Evolutionary conservation across 1,139 yeast species (phyloP), one percentile per base, ranked within the genome.

Genomic region (Diutina mesorugosa): DNA sequence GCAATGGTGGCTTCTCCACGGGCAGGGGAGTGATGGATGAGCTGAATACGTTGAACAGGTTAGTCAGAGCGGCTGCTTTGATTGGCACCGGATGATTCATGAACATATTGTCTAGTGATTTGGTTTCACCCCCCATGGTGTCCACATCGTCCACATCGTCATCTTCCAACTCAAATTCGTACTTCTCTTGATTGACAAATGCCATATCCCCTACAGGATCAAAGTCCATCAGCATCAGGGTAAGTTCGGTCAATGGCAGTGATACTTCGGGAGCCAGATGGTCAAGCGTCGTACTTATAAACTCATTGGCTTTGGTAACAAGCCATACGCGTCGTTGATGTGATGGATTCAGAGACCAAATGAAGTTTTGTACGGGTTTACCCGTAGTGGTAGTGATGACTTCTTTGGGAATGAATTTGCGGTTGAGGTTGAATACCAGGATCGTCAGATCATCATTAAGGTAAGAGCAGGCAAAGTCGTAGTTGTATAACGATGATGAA

Each of bases 401-500:
- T 63, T 85, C 83, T 56, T 79, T 77, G 0, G 99, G 97, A 14
- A 91, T 80, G 65, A 79, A 85, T 61, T 85, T 88, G 59, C 97
- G 73, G 52, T 79, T 77, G 55, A 91, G 73, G 56, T 85, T 84
- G 80, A 90, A 93, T 2, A 90, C 77, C 50, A 87, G 83, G 6
- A 90, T 78, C 21, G 84, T 78, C 10, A 89, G 80, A 64, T 89
- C 96, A 63, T 87, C 91, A 58, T 85, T 86, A 62, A 88, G 72
- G 59, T 85, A 87, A 66, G 87, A 85, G 55, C 88, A 80, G 0
- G 96, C 97, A 62, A 90, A 76, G 61, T 87, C 85, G 38, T 90
- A 83, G 61, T 72, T 72, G 63, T 69, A 69, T 56, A 72, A 64
- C 1, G 73, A 35, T 29, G 47, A 54, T 32, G 57, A 51, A 28